Evolutionary conservation across 2,329 filamentous ascomycete genomes (phyloP), one percentile per base, ranked within the genome.

Genomic region (Madurella fahalii): DNA sequence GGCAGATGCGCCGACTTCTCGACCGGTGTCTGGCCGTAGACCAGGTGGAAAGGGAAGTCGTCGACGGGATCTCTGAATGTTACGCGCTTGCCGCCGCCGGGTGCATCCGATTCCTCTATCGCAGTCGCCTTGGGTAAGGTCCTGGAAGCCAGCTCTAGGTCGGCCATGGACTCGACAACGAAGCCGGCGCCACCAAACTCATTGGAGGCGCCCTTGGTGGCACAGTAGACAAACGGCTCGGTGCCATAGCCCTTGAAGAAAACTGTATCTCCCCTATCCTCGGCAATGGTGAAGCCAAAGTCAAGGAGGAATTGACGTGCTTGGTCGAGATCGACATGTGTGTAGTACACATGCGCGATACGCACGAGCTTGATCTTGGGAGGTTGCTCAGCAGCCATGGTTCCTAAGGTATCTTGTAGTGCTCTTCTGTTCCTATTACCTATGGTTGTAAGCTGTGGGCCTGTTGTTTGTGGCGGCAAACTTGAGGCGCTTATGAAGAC

Each of bases 161-260:
- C 79, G 0, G 72, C 73, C 56, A 75, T 68, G 9, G 71, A 75
- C 55, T 77, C 75, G 2, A 82, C 81, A 44, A 77, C 75, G 58
- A 79, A 83, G 1, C 71, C 77, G 1, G 74, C 73, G 2, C 81
- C 81, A 2, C 75, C 70, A 61, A 84, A 84, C 48, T 71, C 65
- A 57, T 77, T 69, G 58, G 71, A 64, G 25, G 62, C 57, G 1
- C 75, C 73, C 57, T 71, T 68, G 48, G 69, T 69, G 42, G 78
- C 78, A 57, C 78, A 80, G 50, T 83, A 74, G 2, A 82, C 69
- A 63, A 78, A 82, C 9, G 78, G 78, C 54, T 83, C 80, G 2
- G 68, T 68, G 4, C 81, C 79, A 60, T 82, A 83, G 18, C 81
- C 81, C 44, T 77, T 75, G 64, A 77, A 82, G 70, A 77, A 84